phyloP scores from a whole-genome alignment of 2,329 filamentous ascomycete species.

The Fusarium stilboides region DNA sequence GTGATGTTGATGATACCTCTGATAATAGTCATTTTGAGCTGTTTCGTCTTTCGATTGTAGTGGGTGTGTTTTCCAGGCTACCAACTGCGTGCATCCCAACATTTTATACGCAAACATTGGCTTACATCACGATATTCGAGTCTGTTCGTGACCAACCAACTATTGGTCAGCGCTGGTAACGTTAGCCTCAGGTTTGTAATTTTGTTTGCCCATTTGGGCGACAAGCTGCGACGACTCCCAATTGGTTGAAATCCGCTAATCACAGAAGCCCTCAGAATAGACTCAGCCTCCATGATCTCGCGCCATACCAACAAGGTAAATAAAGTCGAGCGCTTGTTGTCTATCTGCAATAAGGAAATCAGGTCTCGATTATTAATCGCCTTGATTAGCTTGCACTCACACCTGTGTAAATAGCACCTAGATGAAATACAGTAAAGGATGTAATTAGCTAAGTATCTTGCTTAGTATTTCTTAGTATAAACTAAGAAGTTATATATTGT shows the following conservation, averaged over 20 bases:
- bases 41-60: background rate
- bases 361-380: background rate
- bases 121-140: background rate
- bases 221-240: no score
- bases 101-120: background rate
- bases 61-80: no score
- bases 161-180: background rate
- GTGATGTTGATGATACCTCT: constrained; percentile 6
- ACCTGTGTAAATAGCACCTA: no score
- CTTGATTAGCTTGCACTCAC: no score
- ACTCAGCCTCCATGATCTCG: no score
- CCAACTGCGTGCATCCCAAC: no score
- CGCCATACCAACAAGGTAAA: background rate
- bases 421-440: no score
- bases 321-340: background rate
- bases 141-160: background rate
- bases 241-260: no score
- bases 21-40: background rate
- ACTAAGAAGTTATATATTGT: no score
- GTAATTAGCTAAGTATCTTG: no score
- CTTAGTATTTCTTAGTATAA: no score
- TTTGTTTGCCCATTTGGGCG: background rate
- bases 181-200: background rate
- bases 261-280: no score
- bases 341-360: background rate